Evolutionary conservation across 2,329 filamentous ascomycete species (phyloP).

Genomic region (Daldinia sp.): DNA sequence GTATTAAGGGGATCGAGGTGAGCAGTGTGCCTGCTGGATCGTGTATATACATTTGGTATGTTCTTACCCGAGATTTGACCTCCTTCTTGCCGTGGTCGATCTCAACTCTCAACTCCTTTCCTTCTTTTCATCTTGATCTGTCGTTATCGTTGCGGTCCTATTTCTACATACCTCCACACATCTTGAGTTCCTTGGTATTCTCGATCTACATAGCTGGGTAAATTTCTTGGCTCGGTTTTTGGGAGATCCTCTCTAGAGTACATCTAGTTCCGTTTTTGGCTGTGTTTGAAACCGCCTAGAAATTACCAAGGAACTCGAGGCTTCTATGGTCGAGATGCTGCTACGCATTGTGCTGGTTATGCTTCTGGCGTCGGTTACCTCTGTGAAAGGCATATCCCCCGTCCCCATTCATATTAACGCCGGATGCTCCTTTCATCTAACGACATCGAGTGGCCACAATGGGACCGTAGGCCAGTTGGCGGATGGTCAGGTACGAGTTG

Average conservation of each 20-base stretch:
- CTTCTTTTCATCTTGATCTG: not conserved
- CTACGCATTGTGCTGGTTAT: slow-evolving; percentile 40
- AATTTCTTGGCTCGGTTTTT: slow-evolving; percentile 20
- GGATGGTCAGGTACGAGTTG: slow-evolving; percentile 72
- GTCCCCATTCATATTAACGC: slow-evolving; percentile 58
- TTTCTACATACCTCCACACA: not conserved
- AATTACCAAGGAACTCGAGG: slow-evolving; percentile 6
- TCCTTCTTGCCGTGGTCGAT: not conserved
- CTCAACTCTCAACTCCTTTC: not conserved
- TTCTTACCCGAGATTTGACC: not conserved
- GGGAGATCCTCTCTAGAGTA: slow-evolving; percentile 8
- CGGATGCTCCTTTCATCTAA: slow-evolving; percentile 66
- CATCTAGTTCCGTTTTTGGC: slow-evolving; percentile 14
- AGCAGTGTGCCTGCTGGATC: not conserved
- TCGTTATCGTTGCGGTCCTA: not conserved
- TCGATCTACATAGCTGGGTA: not conserved
- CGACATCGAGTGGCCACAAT: slow-evolving; percentile 60
- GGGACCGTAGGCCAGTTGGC: slow-evolving; percentile 70
- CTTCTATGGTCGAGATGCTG: slow-evolving; percentile 43
- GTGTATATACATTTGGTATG: not conserved
- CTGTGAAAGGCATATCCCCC: slow-evolving; percentile 52
- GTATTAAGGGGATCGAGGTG: not conserved
- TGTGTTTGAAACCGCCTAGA: slow-evolving; percentile 4
- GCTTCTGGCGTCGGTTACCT: slow-evolving; percentile 38
- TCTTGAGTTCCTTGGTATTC: not conserved